Conservation (phyloP, 2,329 filamentous ascomycete species). For the Ophiostoma ips region DNA sequence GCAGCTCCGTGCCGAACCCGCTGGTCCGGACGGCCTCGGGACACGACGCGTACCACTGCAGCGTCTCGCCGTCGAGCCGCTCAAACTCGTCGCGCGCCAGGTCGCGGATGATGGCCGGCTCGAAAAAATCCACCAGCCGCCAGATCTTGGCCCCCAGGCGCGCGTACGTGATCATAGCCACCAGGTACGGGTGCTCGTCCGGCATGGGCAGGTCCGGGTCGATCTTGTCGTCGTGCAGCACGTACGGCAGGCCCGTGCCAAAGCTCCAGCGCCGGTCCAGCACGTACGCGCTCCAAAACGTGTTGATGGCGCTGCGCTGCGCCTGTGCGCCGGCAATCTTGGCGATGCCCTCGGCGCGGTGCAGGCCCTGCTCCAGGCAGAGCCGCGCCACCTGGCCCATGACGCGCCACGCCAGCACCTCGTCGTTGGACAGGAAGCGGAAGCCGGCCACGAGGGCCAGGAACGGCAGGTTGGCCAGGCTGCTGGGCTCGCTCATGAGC, state of each 20-base stretch:
- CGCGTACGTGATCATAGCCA: constrained; percentile 75
- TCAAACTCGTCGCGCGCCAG: constrained; percentile 63
- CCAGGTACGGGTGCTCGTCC: constrained; percentile 54
- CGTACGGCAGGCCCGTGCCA: constrained; percentile 35
- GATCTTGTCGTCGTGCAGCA: constrained; percentile 33
- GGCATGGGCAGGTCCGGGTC: constrained; percentile 42
- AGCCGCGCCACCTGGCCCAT: constrained; percentile 62
- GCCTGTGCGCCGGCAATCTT: constrained; percentile 22
- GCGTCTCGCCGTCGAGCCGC: constrained; percentile 66
- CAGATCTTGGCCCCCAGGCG: constrained; percentile 76
- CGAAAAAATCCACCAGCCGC: constrained; percentile 60
- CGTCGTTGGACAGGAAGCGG: constrained; percentile 75
- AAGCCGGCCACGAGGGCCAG: constrained; percentile 46
- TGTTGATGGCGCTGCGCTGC: constrained; percentile 21
- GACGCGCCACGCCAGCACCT: constrained; percentile 72
- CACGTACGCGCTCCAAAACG: constrained; percentile 39
- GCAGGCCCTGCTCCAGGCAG: constrained; percentile 33
- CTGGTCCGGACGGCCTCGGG: constrained; percentile 44
- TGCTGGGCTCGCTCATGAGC: constrained; percentile 39
- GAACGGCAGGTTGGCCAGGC: constrained; percentile 34
- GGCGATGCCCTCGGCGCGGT: constrained; percentile 34
- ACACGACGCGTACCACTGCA: constrained; percentile 74
- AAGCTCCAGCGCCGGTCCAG: constrained; percentile 39
- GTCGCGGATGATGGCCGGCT: constrained; percentile 45
- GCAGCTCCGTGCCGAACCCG: constrained; percentile 41